Conservation (phyloP, 352 stramenopile genomes). For the Phytopythium kandeliae region DNA sequence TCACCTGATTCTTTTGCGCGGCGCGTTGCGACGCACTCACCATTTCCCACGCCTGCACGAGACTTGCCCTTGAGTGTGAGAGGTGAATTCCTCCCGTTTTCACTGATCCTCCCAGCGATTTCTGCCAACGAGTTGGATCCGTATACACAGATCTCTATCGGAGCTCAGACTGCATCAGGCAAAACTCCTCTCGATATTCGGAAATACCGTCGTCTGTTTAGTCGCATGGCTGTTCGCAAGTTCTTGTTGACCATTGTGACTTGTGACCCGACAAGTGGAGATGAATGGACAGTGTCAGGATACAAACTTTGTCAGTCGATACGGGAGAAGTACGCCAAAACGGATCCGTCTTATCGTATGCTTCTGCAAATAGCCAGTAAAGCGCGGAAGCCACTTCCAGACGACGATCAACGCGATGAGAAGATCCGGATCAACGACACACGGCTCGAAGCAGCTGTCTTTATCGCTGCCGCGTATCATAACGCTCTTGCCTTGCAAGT, state of each 20-base stretch:
- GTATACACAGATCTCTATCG: not conserved
- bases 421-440: slow-evolving; percentile 21
- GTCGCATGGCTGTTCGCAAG: slow-evolving; percentile 1
- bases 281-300: slow-evolving; percentile 4
- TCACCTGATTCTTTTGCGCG: not conserved
- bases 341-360: slow-evolving; percentile 66
- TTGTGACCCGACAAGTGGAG: not conserved
- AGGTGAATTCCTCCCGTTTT: slow-evolving; percentile 16
- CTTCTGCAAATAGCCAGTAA: slow-evolving; percentile 38
- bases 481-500: slow-evolving; percentile 18
- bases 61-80: slow-evolving; percentile 1
- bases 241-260: slow-evolving; percentile 18
- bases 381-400: slow-evolving; percentile 9
- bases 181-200: not conserved
- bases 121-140: not conserved
- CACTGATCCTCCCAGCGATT: slow-evolving; percentile 27
- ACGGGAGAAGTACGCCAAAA: slow-evolving; percentile 33
- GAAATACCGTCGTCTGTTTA: slow-evolving; percentile 25
- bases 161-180: no score
- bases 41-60: slow-evolving; percentile 10
- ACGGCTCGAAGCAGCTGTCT: slow-evolving; percentile 44
- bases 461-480: slow-evolving; percentile 60
- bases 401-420: slow-evolving; percentile 7
- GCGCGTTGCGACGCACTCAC: slow-evolving; percentile 25
- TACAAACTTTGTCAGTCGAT: slow-evolving; percentile 50